Evolutionary conservation across 2,329 filamentous ascomycete species (phyloP).

Genomic region (Diaporthe sp.): DNA sequence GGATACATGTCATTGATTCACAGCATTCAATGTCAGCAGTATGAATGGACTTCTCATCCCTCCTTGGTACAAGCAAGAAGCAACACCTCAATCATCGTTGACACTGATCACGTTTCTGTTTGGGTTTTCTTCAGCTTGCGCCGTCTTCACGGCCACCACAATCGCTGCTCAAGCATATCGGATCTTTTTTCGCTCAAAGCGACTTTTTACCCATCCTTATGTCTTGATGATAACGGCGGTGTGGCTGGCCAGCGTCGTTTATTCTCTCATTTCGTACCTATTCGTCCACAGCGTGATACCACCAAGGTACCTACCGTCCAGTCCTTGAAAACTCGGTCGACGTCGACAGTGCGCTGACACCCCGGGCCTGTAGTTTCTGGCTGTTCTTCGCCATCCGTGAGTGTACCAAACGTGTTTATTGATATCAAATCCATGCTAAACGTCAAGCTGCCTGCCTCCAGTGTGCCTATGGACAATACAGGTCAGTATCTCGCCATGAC

Average conservation of each 20-base stretch:
- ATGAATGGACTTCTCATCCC: constrained; percentile 33
- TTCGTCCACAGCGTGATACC: constrained; percentile 47
- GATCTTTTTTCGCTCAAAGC: constrained; percentile 45
- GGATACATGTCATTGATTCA: not conserved
- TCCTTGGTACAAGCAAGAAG: constrained; percentile 13
- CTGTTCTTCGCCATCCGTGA: constrained; percentile 42
- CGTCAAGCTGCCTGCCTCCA: not conserved
- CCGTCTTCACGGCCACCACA: constrained; percentile 47
- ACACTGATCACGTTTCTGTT: constrained; percentile 45
- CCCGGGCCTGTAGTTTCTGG: constrained; percentile 44
- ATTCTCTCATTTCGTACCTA: constrained; percentile 50
- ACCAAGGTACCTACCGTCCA: constrained; percentile 44
- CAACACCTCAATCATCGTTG: constrained; percentile 3
- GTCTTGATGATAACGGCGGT: constrained; percentile 54
- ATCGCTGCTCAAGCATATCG: constrained; percentile 49
- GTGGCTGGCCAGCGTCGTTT: constrained; percentile 46
- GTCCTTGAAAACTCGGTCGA: not conserved
- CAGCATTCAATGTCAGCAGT: not conserved
- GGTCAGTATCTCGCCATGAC: constrained; percentile 4
- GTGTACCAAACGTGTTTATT: constrained; percentile 11
- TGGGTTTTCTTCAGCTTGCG: constrained; percentile 50
- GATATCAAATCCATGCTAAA: not conserved
- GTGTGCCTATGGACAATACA: constrained; percentile 48
- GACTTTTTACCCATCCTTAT: constrained; percentile 46
- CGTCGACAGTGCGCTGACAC: constrained; percentile 9